Percentiles rank a stretch among this genome's conserved stretches.
phyloP scores from a whole-genome alignment of 768 basidiomycete species.

The Candolleomyces eurysporus region DNA sequence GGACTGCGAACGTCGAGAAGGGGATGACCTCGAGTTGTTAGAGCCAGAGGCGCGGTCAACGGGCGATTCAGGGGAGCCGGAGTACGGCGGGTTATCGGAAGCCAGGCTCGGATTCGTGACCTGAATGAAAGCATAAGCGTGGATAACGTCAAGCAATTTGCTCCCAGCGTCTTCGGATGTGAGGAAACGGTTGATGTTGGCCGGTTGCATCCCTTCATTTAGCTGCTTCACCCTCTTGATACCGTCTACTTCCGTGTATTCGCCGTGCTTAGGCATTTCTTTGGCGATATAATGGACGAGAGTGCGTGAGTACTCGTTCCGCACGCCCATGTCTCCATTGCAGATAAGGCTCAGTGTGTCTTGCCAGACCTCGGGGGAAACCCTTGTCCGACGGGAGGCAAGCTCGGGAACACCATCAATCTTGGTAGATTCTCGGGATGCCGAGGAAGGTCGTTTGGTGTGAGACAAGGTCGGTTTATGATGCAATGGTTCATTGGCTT shows the following conservation, averaged over 20 bases:
- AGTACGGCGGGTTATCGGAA: slow-evolving; percentile 40
- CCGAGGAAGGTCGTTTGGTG: background rate
- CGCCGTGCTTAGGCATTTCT: slow-evolving; percentile 69
- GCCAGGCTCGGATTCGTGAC: slow-evolving; percentile 36
- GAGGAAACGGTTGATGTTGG: slow-evolving; percentile 45
- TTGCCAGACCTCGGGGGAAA: slow-evolving; percentile 87
- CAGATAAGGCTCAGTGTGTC: slow-evolving; percentile 85
- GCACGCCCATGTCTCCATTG: slow-evolving; percentile 73
- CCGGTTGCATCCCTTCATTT: slow-evolving; percentile 49
- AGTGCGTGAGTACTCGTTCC: slow-evolving; percentile 72
- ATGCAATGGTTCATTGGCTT: slow-evolving; percentile 51
- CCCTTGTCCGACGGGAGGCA: slow-evolving; percentile 56
- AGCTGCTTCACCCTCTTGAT: slow-evolving; percentile 44
- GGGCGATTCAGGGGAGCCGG: slow-evolving; percentile 16
- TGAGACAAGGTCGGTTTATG: slow-evolving; percentile 9
- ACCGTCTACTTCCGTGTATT: slow-evolving; percentile 45
- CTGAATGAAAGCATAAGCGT: slow-evolving; percentile 79
- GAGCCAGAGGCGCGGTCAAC: background rate
- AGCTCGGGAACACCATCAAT: slow-evolving; percentile 23
- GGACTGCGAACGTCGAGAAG: slow-evolving; percentile 37
- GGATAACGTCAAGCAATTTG: slow-evolving; percentile 75
- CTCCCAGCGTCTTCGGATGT: slow-evolving; percentile 59
- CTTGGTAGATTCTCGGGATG: background rate
- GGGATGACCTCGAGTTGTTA: slow-evolving; percentile 4
- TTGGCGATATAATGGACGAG: slow-evolving; percentile 74